Evolutionary conservation across 2,329 filamentous ascomycete species (phyloP).

Genomic region (Botrytis pseudocinerea): DNA sequence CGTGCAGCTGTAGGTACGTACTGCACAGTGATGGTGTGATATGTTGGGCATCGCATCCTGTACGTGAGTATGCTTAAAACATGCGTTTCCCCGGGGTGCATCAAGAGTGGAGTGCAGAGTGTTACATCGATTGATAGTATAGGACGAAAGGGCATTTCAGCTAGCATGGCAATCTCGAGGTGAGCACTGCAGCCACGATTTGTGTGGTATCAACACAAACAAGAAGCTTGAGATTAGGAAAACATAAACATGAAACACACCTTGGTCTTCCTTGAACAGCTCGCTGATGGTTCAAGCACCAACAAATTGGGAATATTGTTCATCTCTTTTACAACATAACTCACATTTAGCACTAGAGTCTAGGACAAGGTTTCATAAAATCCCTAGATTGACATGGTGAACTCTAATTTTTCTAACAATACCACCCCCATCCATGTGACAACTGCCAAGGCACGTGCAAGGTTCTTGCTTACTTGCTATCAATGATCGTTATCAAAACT

Average conservation of each 20-base stretch:
- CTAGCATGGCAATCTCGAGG: neutral
- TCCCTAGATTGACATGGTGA: neutral
- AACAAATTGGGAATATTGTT: neutral
- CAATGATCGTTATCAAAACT: neutral
- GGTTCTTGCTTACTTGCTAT: neutral
- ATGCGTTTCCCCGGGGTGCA: slow-evolving; percentile 18
- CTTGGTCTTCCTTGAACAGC: neutral
- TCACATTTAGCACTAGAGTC: neutral
- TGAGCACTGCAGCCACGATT: neutral
- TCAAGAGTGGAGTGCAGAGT: slow-evolving; percentile 4
- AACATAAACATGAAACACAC: neutral
- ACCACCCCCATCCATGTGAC: neutral
- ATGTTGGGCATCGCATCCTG: neutral
- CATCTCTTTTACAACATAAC: neutral
- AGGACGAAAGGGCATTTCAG: neutral
- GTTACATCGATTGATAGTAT: neutral
- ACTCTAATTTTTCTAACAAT: neutral
- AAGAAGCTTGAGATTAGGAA: neutral
- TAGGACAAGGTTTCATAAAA: neutral
- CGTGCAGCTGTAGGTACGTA: slow-evolving; percentile 1
- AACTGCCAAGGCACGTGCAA: neutral
- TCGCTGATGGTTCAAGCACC: neutral
- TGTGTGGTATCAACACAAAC: neutral
- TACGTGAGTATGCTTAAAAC: slow-evolving; percentile 4
- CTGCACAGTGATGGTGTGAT: neutral